Evolutionary conservation across 2,329 filamentous ascomycete genomes (phyloP), one percentile per base, ranked within the genome.

Genomic region (Penicillium expansum): DNA sequence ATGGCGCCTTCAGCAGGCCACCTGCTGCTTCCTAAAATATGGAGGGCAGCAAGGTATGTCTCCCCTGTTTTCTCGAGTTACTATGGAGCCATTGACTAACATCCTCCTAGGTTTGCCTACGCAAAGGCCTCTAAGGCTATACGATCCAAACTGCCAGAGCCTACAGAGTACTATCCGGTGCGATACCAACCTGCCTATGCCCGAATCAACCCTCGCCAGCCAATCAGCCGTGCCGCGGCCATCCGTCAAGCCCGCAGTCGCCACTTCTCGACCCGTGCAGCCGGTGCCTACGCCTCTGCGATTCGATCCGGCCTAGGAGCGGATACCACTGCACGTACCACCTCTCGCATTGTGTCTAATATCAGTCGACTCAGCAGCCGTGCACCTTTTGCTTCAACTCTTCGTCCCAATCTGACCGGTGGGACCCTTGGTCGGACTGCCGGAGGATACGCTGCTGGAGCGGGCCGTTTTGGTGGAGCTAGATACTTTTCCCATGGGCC

Each of bases 401-500:
- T 99, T 35, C 89, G 94, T 35, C 94, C 94, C 2, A 97, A 96
- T 70, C 79, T 97, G 62, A 97, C 92, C 0, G 93, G 92, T 47
- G 92, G 93, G 41, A 87, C 91, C 24, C 78, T 97, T 43, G 87
- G 90, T 33, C 86, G 93, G 55, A 91, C 90, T 38, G 90, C 92
- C 8, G 92, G 93, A 63, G 94, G 94, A n/a, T 99, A 99, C 62
- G 77, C 90, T 38, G 77, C 82, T 55, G 90, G 90, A 30, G 84
- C 86, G 48, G 88, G 87, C 32, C 82, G 86, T 45, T 73, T 85
- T 57, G 86, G 89, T 63, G 90, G 88, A 43, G 86, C 87, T 24
- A 84, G 93, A 63, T 93, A 93, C 79, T 97, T 97, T 77, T 95
- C 91, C 1, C 92, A 97, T 76, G 85, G 86, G 0, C 91, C 93